phyloP scores from a whole-genome alignment of 1,284 basidiomycete genomes.

The Moesziomyces globuligerus region DNA sequence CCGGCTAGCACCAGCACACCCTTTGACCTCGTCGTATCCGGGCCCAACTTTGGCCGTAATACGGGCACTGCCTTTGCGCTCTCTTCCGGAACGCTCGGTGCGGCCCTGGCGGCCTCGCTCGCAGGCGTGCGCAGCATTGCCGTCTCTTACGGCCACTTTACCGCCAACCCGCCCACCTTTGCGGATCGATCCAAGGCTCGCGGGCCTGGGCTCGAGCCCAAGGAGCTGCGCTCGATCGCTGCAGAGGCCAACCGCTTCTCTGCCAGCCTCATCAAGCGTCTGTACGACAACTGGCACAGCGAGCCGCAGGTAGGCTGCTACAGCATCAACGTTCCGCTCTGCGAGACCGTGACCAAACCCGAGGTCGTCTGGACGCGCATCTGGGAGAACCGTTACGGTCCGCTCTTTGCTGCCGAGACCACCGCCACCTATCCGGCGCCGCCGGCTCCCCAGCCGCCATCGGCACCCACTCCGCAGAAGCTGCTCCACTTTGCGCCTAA shows the following conservation, averaged over 20 bases:
- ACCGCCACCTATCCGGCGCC: slow-evolving; percentile 23
- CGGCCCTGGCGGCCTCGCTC: slow-evolving; percentile 58
- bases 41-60: slow-evolving; percentile 66
- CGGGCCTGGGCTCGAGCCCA: slow-evolving; percentile 28
- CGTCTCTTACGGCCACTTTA: slow-evolving; percentile 63
- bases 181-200: slow-evolving; percentile 25
- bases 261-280: slow-evolving; percentile 43
- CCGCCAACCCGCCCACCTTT: slow-evolving; percentile 42
- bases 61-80: slow-evolving; percentile 64
- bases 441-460: slow-evolving; percentile 23
- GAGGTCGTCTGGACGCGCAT: slow-evolving; percentile 60
- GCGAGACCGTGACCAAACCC: slow-evolving; percentile 53
- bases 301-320: slow-evolving; percentile 55
- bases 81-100: slow-evolving; percentile 64
- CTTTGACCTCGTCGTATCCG: slow-evolving; percentile 63
- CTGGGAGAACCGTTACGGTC: slow-evolving; percentile 59
- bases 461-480: slow-evolving; percentile 43
- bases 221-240: slow-evolving; percentile 14
- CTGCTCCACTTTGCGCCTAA: slow-evolving; percentile 60
- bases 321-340: slow-evolving; percentile 63
- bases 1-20: slow-evolving; percentile 23
- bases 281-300: slow-evolving; percentile 56
- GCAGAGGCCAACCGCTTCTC: slow-evolving; percentile 40
- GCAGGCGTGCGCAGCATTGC: slow-evolving; percentile 55
- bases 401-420: slow-evolving; percentile 34